Evolutionary conservation across 345 rosid genomes (phyloP).

Genomic region (Boechera divaricarpa): DNA sequence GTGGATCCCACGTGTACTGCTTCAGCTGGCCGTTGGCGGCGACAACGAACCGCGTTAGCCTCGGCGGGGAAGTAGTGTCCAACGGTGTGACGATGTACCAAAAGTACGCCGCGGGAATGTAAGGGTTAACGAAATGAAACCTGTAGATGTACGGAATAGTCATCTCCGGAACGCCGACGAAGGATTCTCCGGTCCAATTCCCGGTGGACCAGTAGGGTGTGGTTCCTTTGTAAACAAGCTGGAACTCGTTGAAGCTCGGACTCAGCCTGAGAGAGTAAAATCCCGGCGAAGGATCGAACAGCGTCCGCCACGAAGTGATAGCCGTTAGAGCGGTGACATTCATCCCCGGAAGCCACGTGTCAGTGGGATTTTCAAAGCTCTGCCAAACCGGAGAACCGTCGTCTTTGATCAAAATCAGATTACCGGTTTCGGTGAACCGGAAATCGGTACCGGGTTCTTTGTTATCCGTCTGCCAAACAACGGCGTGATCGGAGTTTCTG

Average conservation of each 20-base stretch:
- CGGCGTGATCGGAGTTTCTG: slow-evolving; percentile 35
- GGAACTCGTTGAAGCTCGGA: slow-evolving; percentile 66
- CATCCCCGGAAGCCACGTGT: slow-evolving; percentile 72
- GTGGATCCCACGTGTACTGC: slow-evolving; percentile 57
- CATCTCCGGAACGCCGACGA: slow-evolving; percentile 65
- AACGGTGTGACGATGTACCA: slow-evolving; percentile 42
- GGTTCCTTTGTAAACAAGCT: slow-evolving; percentile 51
- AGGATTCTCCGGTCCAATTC: slow-evolving; percentile 63
- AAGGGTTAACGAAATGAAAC: slow-evolving; percentile 65
- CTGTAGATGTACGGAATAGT: slow-evolving; percentile 54
- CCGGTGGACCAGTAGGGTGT: slow-evolving; percentile 82
- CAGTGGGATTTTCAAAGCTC: slow-evolving; percentile 67
- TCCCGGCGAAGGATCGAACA: slow-evolving; percentile 63
- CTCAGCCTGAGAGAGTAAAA: slow-evolving; percentile 55
- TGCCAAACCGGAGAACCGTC: slow-evolving; percentile 58
- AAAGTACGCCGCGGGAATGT: slow-evolving; percentile 58
- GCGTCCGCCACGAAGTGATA: slow-evolving; percentile 64
- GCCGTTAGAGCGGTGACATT: slow-evolving; percentile 48
- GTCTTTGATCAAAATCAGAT: slow-evolving; percentile 37
- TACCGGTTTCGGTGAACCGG: slow-evolving; percentile 47
- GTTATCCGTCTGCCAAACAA: slow-evolving; percentile 55
- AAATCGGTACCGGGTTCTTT: slow-evolving; percentile 41
- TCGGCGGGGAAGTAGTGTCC: slow-evolving; percentile 46
- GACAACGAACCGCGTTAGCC: slow-evolving; percentile 56
- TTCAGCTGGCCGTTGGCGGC: slow-evolving; percentile 55